Conservation (phyloP, 352 stramenopile genomes). For the Blastocystis sp. region DNA sequence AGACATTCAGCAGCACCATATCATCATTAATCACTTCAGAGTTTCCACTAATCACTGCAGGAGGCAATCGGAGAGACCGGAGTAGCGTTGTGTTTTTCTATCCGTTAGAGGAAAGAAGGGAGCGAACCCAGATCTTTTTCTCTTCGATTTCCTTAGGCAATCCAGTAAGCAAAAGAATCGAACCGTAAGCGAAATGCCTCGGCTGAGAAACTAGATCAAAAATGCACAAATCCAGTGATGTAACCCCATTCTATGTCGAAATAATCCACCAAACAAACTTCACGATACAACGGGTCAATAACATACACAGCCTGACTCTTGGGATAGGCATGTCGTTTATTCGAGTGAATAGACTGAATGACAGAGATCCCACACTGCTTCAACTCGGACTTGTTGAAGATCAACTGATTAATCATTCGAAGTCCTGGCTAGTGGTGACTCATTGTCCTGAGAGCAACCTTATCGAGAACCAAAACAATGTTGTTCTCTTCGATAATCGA, state of each 20-base stretch:
- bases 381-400: conserved; percentile 45
- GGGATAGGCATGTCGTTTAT: conserved; percentile 43
- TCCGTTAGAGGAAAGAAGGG: not conserved
- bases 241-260: conserved; percentile 34
- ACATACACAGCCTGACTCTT: conserved; percentile 46
- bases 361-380: conserved; percentile 44
- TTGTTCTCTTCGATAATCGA: not conserved
- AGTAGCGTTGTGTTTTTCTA: conserved; percentile 26
- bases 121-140: not conserved
- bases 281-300: conserved; percentile 45
- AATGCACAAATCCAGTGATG: conserved; percentile 41
- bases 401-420: conserved; percentile 50
- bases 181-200: not conserved
- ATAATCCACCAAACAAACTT: not conserved
- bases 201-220: conserved; percentile 41
- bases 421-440: not conserved
- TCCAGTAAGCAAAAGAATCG: conserved; percentile 23
- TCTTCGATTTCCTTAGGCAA: not conserved
- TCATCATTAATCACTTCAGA: conserved; percentile 8
- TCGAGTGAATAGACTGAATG: conserved; percentile 52
- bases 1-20: conserved; percentile 16
- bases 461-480: conserved; percentile 33
- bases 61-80: not conserved
- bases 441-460: not conserved
- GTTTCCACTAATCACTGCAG: conserved; percentile 10